Base-by-base conservation (phyloP, 345 rosid genomes). In the Psidium friedrichsthalianum region DNA sequence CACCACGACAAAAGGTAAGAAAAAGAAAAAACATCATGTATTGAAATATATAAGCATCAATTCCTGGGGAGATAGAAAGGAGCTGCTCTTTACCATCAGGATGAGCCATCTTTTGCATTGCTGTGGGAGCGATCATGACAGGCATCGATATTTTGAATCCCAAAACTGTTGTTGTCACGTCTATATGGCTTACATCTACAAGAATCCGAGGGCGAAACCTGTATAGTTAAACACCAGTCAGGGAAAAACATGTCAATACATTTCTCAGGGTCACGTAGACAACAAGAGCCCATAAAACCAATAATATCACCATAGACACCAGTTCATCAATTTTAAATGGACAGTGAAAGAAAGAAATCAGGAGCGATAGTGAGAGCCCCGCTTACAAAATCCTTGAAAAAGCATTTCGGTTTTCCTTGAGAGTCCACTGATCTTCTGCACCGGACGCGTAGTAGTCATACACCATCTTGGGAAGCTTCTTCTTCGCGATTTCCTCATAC, bases 101-200 rank as follows among this genome's bases (percentile, higher is more conserved):
- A 85, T 95, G 99, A 84, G 98, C 99, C 98, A 97, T 95, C 91
- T 95, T 97, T 93, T 95, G 99, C 94, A 97, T 90, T n/a, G 98
- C 99, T 16, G 98, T 90, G 78, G 98, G 99, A 88, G 99, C 98
- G 86, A 97, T 88, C 99, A 97, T 95, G 90, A 97, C 93, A 22
- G 98, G 99, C 99, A 97, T 95, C 25, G 98, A 95, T 86, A 95
- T 89, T 76, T 97, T 94, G 90, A 95, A 95, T 49, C 99, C 98
- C 92, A 97, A 85, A 52, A 97, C 94, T 42, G 84, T 92, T 53
- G 98, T 93, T 88, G 90, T 89, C 90, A 93, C 86, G 88, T 95
- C 98, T 85, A 97, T 95, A 90, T 92, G 85, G 93, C 94, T 95
- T 47, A 97, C 98, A 88, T 97, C 99, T 57, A 96, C 87, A 53